Evolutionary conservation across 2,329 filamentous ascomycete species (phyloP), one percentile per base, ranked within the genome.

Genomic region (Fusarium domesticum): DNA sequence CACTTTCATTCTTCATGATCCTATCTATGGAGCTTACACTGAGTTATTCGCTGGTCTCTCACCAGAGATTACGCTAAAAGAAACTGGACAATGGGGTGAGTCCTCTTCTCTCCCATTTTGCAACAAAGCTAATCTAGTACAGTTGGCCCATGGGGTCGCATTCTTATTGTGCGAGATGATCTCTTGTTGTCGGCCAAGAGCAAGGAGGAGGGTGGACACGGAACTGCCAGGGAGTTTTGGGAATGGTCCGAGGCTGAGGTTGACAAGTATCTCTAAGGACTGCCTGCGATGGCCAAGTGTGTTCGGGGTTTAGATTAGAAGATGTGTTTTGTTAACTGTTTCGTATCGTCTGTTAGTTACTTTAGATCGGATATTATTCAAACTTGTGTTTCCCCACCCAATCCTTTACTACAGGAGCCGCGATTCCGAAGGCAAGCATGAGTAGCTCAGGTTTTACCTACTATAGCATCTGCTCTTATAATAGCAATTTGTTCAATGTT

Each of bases 1-100:
- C 6, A 41, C 47, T 4, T 51, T 51, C 0, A 37, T 57, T 2
- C 19, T 64, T 2, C 57, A 64, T 41, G 60, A 66, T 0, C 15
- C 58, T 0, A 43, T 66, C 10, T 58, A 66, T 19, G 76, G 74
- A 0, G 74, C 72, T 0, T 77, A 75, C 53, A 75, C 75, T 0
- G 67, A 73, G 45, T 51, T 78, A 1, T 79, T 69, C 45, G 68
- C 73, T 1, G 74, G 65, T 0, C 60, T 74, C 31, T 72, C 72
- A 0, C 67, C 69, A 0, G 65, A 74, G 0, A 60, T 77, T 4
- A 72, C 65, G 0, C 31, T 65, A 1, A 69, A 59, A 6, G 45
- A 53, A 2, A 48, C 43, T 4, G 57, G 57, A 0, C 20, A 30
- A 11, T 59, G 45, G 18, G 40, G 56, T 59, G 35, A 42, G 23